Percentiles rank a stretch among this genome's conserved stretches.
Evolutionary conservation across 2,329 filamentous ascomycete species (phyloP).

Genomic region (Aspergillus amoenus): DNA sequence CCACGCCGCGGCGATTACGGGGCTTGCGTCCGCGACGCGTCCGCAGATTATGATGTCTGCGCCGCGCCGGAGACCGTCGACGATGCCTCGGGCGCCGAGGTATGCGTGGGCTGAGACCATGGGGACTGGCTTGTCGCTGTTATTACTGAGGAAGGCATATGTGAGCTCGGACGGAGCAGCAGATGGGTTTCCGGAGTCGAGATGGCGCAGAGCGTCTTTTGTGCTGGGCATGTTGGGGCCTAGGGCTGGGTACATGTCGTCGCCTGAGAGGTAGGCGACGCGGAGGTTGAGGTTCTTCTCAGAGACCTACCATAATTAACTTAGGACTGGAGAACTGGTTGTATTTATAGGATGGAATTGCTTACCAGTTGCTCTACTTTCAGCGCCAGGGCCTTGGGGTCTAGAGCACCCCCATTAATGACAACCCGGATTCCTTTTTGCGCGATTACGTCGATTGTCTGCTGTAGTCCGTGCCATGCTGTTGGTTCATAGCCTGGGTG

Average conservation of each 20-base stretch:
- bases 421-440: constrained; percentile 55
- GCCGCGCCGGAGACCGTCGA: constrained; percentile 42
- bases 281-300: constrained; percentile 38
- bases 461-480: constrained; percentile 50
- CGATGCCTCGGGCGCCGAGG: constrained; percentile 52
- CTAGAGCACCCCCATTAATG: constrained; percentile 57
- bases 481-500: constrained; percentile 49
- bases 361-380: constrained; percentile 42
- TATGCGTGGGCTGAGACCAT: constrained; percentile 50
- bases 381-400: constrained; percentile 53
- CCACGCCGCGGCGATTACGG: constrained; percentile 56
- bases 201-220: constrained; percentile 38
- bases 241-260: constrained; percentile 43
- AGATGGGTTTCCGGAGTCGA: constrained; percentile 42
- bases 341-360: constrained; percentile 2
- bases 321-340: too few species aligned
- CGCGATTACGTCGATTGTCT: constrained; percentile 47
- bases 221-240: constrained; percentile 33
- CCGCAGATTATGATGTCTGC: constrained; percentile 53
- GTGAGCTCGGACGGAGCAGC: constrained; percentile 36
- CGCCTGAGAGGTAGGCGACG: constrained; percentile 48
- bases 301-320: constrained; percentile 23
- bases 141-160: constrained; percentile 38
- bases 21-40: constrained; percentile 51
- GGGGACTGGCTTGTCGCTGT: constrained; percentile 38